Conservation (phyloP, 2,329 filamentous ascomycete genomes). For the Metarhizium sp. region DNA sequence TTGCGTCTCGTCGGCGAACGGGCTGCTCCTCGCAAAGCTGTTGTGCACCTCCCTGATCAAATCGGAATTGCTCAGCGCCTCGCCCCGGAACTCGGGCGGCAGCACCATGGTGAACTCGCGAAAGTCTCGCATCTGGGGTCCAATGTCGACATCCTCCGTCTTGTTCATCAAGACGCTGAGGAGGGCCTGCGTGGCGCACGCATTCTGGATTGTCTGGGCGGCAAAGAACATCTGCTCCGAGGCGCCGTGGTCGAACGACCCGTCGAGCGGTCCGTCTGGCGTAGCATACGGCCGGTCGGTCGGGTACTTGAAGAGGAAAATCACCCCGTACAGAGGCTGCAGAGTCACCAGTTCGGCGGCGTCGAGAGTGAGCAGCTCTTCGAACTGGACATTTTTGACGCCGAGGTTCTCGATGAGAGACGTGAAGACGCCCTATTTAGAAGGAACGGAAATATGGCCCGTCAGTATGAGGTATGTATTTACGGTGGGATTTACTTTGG, state of each 20-base stretch:
- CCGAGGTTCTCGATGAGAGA: constrained; percentile 87
- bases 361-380: constrained; percentile 88
- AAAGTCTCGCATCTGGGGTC: constrained; percentile 62
- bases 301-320: constrained; percentile 97
- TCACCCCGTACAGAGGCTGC: constrained; percentile 83
- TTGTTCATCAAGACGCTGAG: constrained; percentile 89
- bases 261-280: constrained; percentile 63
- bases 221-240: constrained; percentile 84
- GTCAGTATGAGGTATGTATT: background rate
- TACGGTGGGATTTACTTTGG: background rate
- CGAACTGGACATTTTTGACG: constrained; percentile 89
- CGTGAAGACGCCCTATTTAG: constrained; percentile 75
- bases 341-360: constrained; percentile 60
- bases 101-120: constrained; percentile 82
- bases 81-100: constrained; percentile 60
- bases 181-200: constrained; percentile 92
- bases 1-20: constrained; percentile 87
- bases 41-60: constrained; percentile 76
- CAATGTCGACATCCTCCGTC: constrained; percentile 60
- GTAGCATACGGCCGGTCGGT: constrained; percentile 55
- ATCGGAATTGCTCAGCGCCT: constrained; percentile 53
- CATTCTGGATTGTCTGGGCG: constrained; percentile 95
- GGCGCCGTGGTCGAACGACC: constrained; percentile 67
- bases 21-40: constrained; percentile 77
- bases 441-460: background rate